These are phyloP conservation scores for Euphorbia peplus DNA, from an alignment of 345 rosid genomes.

Conservation along the genomic window DNA sequence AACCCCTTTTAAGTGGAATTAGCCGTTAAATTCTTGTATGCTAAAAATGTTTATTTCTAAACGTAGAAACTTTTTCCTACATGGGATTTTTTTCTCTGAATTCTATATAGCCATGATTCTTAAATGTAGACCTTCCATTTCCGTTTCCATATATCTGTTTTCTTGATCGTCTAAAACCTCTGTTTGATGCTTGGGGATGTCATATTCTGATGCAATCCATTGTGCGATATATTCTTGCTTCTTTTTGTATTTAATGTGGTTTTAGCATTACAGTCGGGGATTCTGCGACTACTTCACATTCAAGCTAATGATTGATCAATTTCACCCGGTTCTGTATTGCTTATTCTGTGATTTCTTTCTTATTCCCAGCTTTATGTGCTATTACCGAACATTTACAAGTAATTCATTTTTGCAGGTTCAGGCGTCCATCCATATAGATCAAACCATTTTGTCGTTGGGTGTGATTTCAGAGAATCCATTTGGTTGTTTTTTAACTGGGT, in stretches of 20 bases:
- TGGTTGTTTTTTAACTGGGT: constrained; percentile 9
- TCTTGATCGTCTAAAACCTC: background rate
- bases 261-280: constrained; percentile 31
- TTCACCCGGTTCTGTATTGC: constrained; percentile 24
- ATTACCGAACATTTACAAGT: background rate
- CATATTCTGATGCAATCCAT: background rate
- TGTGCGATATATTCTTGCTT: background rate
- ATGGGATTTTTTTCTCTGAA: too few species aligned
- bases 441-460: background rate
- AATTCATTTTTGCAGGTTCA: constrained; percentile 42
- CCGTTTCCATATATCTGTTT: background rate
- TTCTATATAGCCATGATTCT: background rate
- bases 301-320: constrained; percentile 22
- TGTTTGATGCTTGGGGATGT: background rate
- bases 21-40: too few species aligned
- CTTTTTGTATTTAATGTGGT: background rate
- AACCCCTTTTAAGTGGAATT: too few species aligned
- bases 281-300: constrained; percentile 21
- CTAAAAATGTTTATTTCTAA: too few species aligned
- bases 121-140: background rate
- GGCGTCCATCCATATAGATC: constrained; percentile 36
- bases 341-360: constrained; percentile 13
- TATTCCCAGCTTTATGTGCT: background rate
- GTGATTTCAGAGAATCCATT: constrained; percentile 2
- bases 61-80: too few species aligned